Evolutionary conservation across 2,329 filamentous ascomycete genomes (phyloP).

Genomic region (Hymenoscyphus fructigenus): DNA sequence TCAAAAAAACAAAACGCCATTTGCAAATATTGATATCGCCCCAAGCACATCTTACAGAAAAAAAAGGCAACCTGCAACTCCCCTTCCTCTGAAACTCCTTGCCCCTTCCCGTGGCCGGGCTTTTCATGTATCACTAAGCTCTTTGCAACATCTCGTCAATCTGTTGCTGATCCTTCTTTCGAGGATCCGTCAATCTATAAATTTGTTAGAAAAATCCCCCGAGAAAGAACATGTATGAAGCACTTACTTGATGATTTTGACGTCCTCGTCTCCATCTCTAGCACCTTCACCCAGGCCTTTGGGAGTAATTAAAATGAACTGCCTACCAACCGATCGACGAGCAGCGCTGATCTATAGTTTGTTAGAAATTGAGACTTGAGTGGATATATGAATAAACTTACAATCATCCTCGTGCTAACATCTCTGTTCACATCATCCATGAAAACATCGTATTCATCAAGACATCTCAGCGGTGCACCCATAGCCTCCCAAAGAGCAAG

Average conservation of each 20-base stretch:
- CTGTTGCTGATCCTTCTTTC: slow-evolving; percentile 42
- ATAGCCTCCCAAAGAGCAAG: slow-evolving; percentile 97
- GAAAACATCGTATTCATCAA: slow-evolving; percentile 99
- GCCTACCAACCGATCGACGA: slow-evolving; percentile 79
- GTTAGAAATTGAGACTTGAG: slow-evolving; percentile 26
- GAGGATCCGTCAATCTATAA: slow-evolving; percentile 56
- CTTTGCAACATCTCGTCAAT: slow-evolving; percentile 30
- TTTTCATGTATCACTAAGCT: slow-evolving; percentile 4
- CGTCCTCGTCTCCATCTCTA: slow-evolving; percentile 61
- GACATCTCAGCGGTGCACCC: slow-evolving; percentile 88
- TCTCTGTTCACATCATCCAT: slow-evolving; percentile 97
- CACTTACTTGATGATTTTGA: slow-evolving; percentile 72
- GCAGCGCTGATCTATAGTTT: slow-evolving; percentile 71
- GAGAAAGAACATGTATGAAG: neutral
- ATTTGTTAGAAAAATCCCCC: slow-evolving; percentile 9
- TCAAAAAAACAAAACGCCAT: neutral
- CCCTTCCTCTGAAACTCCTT: neutral
- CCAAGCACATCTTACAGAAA: neutral
- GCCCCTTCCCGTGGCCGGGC: neutral
- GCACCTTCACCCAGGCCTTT: slow-evolving; percentile 70
- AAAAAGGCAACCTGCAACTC: neutral
- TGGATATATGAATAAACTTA: slow-evolving; percentile 45
- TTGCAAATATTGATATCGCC: neutral
- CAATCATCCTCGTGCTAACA: slow-evolving; percentile 90
- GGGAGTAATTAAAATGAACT: slow-evolving; percentile 95